Conservation (phyloP, 352 stramenopile species). For the Salisapilia sapeloensis region DNA sequence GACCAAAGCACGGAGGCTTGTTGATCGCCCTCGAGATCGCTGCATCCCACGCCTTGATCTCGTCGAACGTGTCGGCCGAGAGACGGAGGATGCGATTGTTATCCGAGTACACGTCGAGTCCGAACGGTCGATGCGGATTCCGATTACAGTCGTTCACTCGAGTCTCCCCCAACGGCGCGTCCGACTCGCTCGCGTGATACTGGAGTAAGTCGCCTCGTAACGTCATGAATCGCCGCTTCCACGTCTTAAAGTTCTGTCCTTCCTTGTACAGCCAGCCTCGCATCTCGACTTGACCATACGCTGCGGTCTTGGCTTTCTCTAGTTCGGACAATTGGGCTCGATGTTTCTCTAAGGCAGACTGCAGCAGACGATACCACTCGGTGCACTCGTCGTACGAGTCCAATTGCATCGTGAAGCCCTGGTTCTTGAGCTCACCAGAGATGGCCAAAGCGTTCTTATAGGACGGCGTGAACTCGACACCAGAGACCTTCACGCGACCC, state of each 20-base stretch:
- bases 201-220: conserved; percentile 34
- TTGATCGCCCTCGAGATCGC: conserved; percentile 23
- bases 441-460: conserved; percentile 45
- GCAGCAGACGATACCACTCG: conserved; percentile 45
- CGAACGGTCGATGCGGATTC: conserved; percentile 37
- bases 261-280: conserved; percentile 69
- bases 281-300: conserved; percentile 15
- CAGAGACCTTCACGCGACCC: conserved; percentile 28
- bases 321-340: not conserved
- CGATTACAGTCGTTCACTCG: conserved; percentile 58
- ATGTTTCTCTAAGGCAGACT: conserved; percentile 15
- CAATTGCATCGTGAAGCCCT: conserved; percentile 46
- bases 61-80: conserved; percentile 35
- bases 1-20: conserved; percentile 44
- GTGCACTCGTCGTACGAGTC: conserved; percentile 38
- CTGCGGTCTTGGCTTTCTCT: not conserved
- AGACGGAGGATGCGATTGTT: conserved; percentile 69
- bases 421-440: conserved; percentile 50
- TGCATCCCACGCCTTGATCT: conserved; percentile 62
- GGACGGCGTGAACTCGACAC: conserved; percentile 48
- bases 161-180: conserved; percentile 45
- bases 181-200: conserved; percentile 33
- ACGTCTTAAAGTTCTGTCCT: conserved; percentile 79
- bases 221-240: conserved; percentile 73
- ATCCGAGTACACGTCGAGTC: conserved; percentile 63